These are phyloP conservation scores for Cladosporium sp. DNA, from an alignment of 2,329 filamentous ascomycete genomes.

Conservation along the genomic window DNA sequence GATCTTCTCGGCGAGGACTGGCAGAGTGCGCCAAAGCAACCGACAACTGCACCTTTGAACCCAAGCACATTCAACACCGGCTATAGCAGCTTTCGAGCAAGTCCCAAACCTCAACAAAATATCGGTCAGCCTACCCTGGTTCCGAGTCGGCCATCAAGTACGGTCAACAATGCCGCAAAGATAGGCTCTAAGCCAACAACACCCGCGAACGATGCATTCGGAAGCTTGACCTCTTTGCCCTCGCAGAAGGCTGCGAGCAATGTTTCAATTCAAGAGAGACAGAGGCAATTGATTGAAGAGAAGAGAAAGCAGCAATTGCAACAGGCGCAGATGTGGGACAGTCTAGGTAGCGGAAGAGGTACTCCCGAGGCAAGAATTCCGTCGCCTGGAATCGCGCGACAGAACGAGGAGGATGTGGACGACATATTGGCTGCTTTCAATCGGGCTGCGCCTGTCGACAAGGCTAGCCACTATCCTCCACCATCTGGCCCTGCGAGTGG, in stretches of 20 bases:
- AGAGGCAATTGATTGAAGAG: slow-evolving; percentile 72
- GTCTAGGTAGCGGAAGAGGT: slow-evolving; percentile 67
- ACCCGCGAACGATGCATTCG: slow-evolving; percentile 69
- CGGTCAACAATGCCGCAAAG: slow-evolving; percentile 46
- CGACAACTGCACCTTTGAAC: slow-evolving; percentile 29
- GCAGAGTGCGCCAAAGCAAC: slow-evolving; percentile 35
- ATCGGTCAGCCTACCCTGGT: slow-evolving; percentile 32
- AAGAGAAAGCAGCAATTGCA: slow-evolving; percentile 76
- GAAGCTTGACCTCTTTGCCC: slow-evolving; percentile 68
- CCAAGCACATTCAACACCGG: slow-evolving; percentile 28
- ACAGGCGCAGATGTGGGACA: slow-evolving; percentile 68
- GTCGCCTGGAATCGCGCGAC: slow-evolving; percentile 22
- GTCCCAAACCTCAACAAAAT: slow-evolving; percentile 43
- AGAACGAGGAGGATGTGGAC: slow-evolving; percentile 48
- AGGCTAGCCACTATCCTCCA: slow-evolving; percentile 58
- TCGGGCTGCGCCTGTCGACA: slow-evolving; percentile 58
- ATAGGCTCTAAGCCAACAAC: slow-evolving; percentile 53
- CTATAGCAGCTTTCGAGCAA: slow-evolving; percentile 38
- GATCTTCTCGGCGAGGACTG: slow-evolving; percentile 53
- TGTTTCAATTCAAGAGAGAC: slow-evolving; percentile 65
- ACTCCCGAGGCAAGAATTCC: slow-evolving; percentile 37
- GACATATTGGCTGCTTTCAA: slow-evolving; percentile 64
- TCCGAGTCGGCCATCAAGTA: slow-evolving; percentile 42
- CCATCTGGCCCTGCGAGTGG: slow-evolving; percentile 39
- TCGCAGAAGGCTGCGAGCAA: slow-evolving; percentile 64